A percentile compares a stretch with the other conserved stretches of the same genome.
phyloP scores from a whole-genome alignment of 345 rosid species.

The Eucalyptus melliodora region DNA sequence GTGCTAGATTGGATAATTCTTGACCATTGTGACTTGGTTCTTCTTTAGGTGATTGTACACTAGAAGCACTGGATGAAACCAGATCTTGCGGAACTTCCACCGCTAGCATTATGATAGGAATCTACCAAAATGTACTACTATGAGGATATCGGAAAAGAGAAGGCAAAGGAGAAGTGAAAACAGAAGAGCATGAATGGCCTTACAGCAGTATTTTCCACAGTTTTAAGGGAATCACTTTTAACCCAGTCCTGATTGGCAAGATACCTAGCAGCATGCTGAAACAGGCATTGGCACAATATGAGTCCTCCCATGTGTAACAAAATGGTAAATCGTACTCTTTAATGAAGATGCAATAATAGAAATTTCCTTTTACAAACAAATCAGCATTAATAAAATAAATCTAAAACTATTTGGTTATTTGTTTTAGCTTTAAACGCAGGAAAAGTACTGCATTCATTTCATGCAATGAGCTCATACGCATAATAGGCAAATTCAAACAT shows the following conservation, averaged over 20 bases:
- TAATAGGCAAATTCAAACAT: neutral
- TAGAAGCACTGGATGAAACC: slow-evolving; percentile 41
- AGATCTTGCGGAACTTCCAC: slow-evolving; percentile 91
- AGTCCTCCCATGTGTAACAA: neutral
- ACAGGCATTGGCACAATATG: neutral
- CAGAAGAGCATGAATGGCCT: slow-evolving; percentile 3
- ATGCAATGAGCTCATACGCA: neutral
- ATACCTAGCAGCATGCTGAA: slow-evolving; percentile 96
- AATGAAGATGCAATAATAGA: neutral
- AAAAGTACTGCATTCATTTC: neutral
- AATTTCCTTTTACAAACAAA: neutral
- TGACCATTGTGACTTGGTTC: slow-evolving; percentile 14
- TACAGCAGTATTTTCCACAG: slow-evolving; percentile 98
- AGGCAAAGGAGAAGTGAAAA: neutral
- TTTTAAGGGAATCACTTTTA: slow-evolving; percentile 86
- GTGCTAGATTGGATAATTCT: slow-evolving; percentile 28
- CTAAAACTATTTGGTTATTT: neutral
- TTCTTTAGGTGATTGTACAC: slow-evolving; percentile 55
- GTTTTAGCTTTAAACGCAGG: neutral
- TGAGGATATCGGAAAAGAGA: slow-evolving; percentile 3
- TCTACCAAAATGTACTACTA: slow-evolving; percentile 26
- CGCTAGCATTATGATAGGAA: slow-evolving; percentile 91
- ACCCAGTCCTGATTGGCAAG: slow-evolving; percentile 99
- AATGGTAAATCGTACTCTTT: neutral
- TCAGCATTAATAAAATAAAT: neutral